These are phyloP conservation scores for Rhizopus sp. DNA, from an alignment of 371 early-diverging fungal genomes.

Conservation along the genomic window DNA sequence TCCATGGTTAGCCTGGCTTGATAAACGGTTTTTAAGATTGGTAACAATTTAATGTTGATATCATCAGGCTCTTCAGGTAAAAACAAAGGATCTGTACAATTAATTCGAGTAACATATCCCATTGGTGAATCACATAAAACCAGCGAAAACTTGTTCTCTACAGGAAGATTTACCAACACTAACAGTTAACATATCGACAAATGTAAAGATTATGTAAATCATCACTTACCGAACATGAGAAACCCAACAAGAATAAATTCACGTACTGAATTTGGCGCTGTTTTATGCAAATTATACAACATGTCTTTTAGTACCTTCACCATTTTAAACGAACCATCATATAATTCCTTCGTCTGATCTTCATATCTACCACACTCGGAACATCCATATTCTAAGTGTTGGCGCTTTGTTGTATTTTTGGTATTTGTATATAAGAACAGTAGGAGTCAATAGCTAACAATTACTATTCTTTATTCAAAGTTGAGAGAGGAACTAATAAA, in stretches of 20 bases:
- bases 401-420: no score
- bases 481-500: no score
- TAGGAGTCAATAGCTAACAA: no score
- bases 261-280: slow-evolving; percentile 14
- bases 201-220: slow-evolving; percentile 17
- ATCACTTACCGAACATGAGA: slow-evolving; percentile 17
- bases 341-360: slow-evolving; percentile 18
- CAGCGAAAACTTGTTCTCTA: slow-evolving; percentile 20
- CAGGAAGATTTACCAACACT: slow-evolving; percentile 15
- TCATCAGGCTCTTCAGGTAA: slow-evolving; percentile 23
- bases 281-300: slow-evolving; percentile 20
- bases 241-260: slow-evolving; percentile 18
- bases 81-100: slow-evolving; percentile 5
- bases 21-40: slow-evolving; percentile 15
- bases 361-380: slow-evolving; percentile 19
- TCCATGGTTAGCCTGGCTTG: slow-evolving; percentile 15
- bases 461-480: no score
- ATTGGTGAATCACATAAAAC: slow-evolving; percentile 20
- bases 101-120: slow-evolving; percentile 18
- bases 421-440: no score
- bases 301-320: slow-evolving; percentile 18
- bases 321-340: slow-evolving; percentile 20
- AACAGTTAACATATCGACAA: slow-evolving; percentile 15
- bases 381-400: slow-evolving; percentile 19
- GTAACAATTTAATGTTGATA: slow-evolving; percentile 18